These are phyloP conservation scores for Neurospora sp. DNA, from an alignment of 495 filamentous ascomycete genomes.

Conservation along the genomic window DNA sequence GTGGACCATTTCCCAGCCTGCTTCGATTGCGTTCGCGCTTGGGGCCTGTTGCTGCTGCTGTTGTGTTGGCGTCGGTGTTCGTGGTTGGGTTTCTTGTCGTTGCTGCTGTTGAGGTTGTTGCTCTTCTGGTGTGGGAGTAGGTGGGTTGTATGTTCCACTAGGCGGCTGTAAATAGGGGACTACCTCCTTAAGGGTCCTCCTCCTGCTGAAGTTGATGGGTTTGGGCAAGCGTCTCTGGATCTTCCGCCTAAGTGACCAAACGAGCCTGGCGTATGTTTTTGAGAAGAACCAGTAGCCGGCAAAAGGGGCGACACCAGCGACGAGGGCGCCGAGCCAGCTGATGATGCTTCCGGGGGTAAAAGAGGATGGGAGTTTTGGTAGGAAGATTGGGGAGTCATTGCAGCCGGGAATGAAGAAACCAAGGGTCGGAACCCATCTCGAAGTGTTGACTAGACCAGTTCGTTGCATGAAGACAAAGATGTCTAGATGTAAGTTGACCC, in stretches of 20 bases:
- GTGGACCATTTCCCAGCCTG: neutral
- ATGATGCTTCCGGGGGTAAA: slow-evolving; percentile 11
- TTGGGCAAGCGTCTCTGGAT: slow-evolving; percentile 9
- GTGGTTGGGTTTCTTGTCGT: neutral
- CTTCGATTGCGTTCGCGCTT: neutral
- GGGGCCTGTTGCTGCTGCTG: neutral
- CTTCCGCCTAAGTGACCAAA: slow-evolving; percentile 3
- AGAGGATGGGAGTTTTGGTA: slow-evolving; percentile 23
- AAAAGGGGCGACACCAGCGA: slow-evolving; percentile 24
- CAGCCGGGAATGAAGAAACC: slow-evolving; percentile 42
- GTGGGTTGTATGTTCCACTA: neutral
- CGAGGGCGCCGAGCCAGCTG: slow-evolving; percentile 21
- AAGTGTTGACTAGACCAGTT: slow-evolving; percentile 31
- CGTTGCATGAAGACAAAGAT: slow-evolving; percentile 40
- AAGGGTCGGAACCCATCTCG: slow-evolving; percentile 28
- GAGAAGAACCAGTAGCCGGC: slow-evolving; percentile 21
- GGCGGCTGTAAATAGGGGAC: neutral
- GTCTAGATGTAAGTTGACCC: slow-evolving; percentile 34
- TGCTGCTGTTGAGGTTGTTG: neutral
- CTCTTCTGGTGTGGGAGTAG: neutral
- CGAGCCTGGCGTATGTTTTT: slow-evolving; percentile 3
- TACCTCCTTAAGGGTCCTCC: neutral
- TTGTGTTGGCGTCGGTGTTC: neutral
- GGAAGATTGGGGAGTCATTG: slow-evolving; percentile 31
- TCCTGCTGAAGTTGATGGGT: slow-evolving; percentile 8